These are phyloP conservation scores for Chlorella ohadii DNA, from an alignment of 139 green algal species.

Conservation along the genomic window DNA sequence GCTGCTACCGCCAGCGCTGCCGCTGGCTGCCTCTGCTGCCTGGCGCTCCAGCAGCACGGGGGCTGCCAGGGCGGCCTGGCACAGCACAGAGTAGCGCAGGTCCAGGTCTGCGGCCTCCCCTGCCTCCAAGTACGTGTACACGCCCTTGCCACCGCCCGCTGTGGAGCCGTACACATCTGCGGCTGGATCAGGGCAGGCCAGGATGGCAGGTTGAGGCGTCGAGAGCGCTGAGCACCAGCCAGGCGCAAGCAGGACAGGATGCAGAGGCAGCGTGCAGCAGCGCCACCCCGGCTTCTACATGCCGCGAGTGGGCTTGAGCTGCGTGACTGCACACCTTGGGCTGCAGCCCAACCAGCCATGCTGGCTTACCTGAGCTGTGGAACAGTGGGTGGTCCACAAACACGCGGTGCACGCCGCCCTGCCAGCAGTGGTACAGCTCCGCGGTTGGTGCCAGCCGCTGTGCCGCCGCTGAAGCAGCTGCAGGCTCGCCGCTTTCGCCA, in stretches of 20 bases:
- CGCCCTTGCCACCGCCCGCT: conserved; percentile 2
- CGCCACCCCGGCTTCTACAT: too few species aligned
- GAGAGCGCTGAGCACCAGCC: too few species aligned
- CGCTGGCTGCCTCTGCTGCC: background rate
- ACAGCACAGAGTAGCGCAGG: conserved; percentile 78
- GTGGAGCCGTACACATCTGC: conserved; percentile 42
- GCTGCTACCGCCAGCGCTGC: background rate
- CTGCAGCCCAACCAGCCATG: background rate
- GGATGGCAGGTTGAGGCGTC: too few species aligned
- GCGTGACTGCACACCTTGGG: too few species aligned
- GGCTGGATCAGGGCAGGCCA: background rate
- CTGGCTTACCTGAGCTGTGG: background rate
- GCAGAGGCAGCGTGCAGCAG: too few species aligned
- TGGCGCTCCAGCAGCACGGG: conserved; percentile 74
- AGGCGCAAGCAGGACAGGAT: too few species aligned
- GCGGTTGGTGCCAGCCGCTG: conserved; percentile 12
- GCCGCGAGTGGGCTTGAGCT: too few species aligned
- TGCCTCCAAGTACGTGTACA: conserved; percentile 61
- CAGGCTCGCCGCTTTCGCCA: background rate
- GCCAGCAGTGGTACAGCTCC: conserved; percentile 45
- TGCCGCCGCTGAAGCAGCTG: background rate
- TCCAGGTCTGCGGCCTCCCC: conserved; percentile 56
- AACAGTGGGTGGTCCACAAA: conserved; percentile 88
- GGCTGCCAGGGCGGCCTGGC: conserved; percentile 82
- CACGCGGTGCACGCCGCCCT: conserved; percentile 72